Percentiles rank a stretch among this genome's conserved stretches.
phyloP scores from a whole-genome alignment of 179 eudicot species.

The Silene noctiflora region DNA sequence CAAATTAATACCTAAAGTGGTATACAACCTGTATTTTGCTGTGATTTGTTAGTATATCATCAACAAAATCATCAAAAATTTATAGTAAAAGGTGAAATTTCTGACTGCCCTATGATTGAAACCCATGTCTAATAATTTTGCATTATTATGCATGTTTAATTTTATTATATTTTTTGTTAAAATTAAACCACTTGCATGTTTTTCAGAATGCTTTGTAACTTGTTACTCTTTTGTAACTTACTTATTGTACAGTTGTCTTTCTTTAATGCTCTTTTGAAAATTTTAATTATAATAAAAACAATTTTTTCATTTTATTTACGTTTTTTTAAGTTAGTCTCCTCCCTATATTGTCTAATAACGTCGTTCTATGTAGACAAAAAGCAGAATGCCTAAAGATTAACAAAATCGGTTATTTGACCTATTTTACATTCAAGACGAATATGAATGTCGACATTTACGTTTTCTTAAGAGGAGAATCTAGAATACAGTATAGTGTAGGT shows the following conservation, averaged over 20 bases:
- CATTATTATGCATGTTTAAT: neutral
- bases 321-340: neutral
- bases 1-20: constrained; percentile 3
- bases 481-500: too few relatives aligned
- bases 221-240: constrained; percentile 30
- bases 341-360: too few relatives aligned
- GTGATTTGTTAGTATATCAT: neutral
- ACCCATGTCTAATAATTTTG: constrained; percentile 25
- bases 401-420: too few relatives aligned
- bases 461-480: too few relatives aligned
- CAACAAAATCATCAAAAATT: too few relatives aligned
- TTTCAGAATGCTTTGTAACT: constrained; percentile 36
- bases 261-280: constrained; percentile 1
- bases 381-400: too few relatives aligned
- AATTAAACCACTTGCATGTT: constrained; percentile 31
- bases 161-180: too few relatives aligned
- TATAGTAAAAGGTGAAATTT: constrained; percentile 15
- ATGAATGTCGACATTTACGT: too few relatives aligned
- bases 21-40: constrained; percentile 13
- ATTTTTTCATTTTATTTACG: neutral
- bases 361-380: neutral
- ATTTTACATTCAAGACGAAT: neutral
- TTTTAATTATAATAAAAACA: neutral
- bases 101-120: constrained; percentile 23
- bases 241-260: constrained; percentile 28